These are phyloP conservation scores for Albizia julibrissin DNA, from an alignment of 306 rosid species.

Conservation along the genomic window DNA sequence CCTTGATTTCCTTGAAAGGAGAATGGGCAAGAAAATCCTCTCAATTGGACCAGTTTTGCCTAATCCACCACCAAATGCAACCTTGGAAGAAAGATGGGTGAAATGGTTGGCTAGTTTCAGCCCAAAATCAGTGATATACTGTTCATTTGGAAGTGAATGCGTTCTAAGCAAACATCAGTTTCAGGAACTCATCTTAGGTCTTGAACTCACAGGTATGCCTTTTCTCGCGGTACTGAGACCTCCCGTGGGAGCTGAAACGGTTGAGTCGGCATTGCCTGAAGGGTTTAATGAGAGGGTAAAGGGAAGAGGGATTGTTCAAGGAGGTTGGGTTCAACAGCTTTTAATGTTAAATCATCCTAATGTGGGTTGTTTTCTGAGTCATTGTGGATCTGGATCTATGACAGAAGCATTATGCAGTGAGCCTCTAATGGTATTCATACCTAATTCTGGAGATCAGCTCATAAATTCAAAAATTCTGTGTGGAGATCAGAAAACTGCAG, in stretches of 20 bases:
- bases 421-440: background rate
- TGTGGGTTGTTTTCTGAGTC: background rate
- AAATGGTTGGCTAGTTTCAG: slow-evolving; percentile 51
- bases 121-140: slow-evolving; percentile 42
- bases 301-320: slow-evolving; percentile 62
- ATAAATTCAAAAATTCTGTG: background rate
- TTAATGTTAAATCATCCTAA: slow-evolving; percentile 62
- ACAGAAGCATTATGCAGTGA: background rate
- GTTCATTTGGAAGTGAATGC: slow-evolving; percentile 70
- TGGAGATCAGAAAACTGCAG: background rate
- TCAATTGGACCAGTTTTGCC: slow-evolving; percentile 61
- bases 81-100: slow-evolving; percentile 57
- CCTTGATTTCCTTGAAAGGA: slow-evolving; percentile 43
- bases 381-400: background rate
- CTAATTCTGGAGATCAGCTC: background rate
- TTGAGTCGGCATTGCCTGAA: slow-evolving; percentile 57
- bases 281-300: slow-evolving; percentile 52
- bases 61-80: slow-evolving; percentile 37
- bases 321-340: slow-evolving; percentile 74
- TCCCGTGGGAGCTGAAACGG: slow-evolving; percentile 46
- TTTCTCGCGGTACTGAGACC: slow-evolving; percentile 61
- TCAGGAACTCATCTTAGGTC: slow-evolving; percentile 57
- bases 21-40: slow-evolving; percentile 46
- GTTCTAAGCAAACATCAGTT: slow-evolving; percentile 45
- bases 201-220: slow-evolving; percentile 65